A percentile compares a stretch with the other conserved stretches of the same genome.
These are phyloP conservation scores for Imleria badia DNA, from an alignment of 768 basidiomycete species.

Conservation along the genomic window DNA sequence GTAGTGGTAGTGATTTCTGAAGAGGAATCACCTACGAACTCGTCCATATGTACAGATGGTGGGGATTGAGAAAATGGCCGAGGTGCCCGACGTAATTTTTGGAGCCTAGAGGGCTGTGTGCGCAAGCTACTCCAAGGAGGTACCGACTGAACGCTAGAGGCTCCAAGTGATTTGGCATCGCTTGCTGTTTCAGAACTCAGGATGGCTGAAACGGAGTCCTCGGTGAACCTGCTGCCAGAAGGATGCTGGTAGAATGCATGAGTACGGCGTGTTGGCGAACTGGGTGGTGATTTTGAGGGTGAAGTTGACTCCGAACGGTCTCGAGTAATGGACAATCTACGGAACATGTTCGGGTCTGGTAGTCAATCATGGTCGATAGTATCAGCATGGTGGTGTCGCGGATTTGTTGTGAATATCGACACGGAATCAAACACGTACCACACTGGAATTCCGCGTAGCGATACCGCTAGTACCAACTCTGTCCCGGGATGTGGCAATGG, in stretches of 20 bases:
- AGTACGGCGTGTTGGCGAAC: constrained; percentile 10
- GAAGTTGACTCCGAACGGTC: constrained; percentile 8
- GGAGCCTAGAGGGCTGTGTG: constrained; percentile 14
- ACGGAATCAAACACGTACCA: background rate
- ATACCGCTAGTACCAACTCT: background rate
- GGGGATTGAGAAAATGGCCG: background rate
- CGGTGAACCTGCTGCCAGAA: constrained; percentile 31
- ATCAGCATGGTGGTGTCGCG: background rate
- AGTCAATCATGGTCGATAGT: background rate
- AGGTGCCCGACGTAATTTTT: constrained; percentile 17
- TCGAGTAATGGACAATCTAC: constrained; percentile 2
- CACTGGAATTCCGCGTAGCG: background rate
- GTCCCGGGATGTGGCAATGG: background rate
- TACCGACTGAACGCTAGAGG: background rate
- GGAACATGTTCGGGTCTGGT: constrained; percentile 18
- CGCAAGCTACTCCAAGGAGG: constrained; percentile 4
- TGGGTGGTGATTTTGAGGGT: constrained; percentile 12
- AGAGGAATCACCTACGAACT: background rate
- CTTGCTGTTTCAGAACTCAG: constrained; percentile 29
- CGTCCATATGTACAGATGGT: background rate
- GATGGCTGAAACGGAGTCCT: constrained; percentile 24
- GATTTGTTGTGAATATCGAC: background rate
- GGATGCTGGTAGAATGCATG: constrained; percentile 14
- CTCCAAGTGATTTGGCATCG: constrained; percentile 7
- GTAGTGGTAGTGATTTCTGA: constrained; percentile 2